Conservation (phyloP, 305 asterid species). For the Lippia alba region DNA sequence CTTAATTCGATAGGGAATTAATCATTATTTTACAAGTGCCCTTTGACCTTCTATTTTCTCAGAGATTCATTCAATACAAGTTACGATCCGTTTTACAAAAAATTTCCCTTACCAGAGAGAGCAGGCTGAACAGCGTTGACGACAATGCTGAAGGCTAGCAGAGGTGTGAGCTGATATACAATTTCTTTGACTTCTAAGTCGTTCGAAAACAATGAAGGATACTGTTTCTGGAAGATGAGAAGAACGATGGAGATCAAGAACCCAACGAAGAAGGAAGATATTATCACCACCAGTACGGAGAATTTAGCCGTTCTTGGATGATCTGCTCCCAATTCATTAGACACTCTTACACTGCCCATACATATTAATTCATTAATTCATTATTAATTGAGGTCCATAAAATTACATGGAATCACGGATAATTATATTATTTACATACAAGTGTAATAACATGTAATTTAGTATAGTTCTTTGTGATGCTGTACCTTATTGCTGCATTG, state of each 20-base stretch:
- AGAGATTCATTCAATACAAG: too few species aligned
- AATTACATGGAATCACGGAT: too few species aligned
- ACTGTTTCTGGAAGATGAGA: constrained; percentile 38
- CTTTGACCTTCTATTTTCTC: too few species aligned
- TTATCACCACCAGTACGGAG: constrained; percentile 50
- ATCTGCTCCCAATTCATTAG: constrained; percentile 60
- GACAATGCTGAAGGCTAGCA: constrained; percentile 46
- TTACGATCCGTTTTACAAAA: too few species aligned
- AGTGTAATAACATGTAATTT: too few species aligned
- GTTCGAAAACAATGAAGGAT: constrained; percentile 49
- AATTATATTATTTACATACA: too few species aligned
- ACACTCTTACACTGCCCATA: constrained; percentile 42
- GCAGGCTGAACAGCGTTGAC: constrained; percentile 48
- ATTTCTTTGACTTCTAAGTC: constrained; percentile 41
- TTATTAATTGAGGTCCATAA: too few species aligned
- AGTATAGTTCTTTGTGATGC: not conserved
- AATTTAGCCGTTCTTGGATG: constrained; percentile 63
- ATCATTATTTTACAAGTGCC: too few species aligned
- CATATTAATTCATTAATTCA: too few species aligned
- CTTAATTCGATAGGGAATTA: too few species aligned
- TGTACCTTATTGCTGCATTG: constrained; percentile 64
- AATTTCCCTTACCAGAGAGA: constrained; percentile 45
- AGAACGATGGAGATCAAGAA: constrained; percentile 37
- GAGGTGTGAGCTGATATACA: constrained; percentile 50
- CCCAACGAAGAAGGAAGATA: constrained; percentile 42